Evolutionary conservation across 495 filamentous ascomycete species (phyloP), one percentile per base, ranked within the genome.

Genomic region (Neurospora pannonica): DNA sequence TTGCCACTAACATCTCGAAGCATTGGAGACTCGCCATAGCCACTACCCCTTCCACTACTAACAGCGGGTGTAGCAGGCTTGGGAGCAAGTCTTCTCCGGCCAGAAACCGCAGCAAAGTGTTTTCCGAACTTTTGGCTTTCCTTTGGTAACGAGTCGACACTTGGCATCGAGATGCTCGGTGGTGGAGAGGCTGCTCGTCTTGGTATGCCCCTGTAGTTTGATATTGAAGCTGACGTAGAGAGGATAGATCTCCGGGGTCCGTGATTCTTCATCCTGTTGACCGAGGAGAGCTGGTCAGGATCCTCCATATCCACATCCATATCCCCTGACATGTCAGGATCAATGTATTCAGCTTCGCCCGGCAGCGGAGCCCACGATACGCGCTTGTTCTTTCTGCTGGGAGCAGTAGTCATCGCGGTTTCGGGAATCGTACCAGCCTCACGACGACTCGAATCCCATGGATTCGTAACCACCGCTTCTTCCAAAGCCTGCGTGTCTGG

Each of bases 51-150:
- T 24, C 2, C 3, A 9, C 48, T 2, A 31, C 21, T 4, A 28
- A 1, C 21, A 3, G 6, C 10, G 3, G 21, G 48, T 0, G 24
- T 62, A 31, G 42, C 10, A 40, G 43, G 70, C 9, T 37, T 43
- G 2, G 54, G 31, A 1, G 21, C 70, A 8, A 70, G 62, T 13
- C 67, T 71, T 9, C 77, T 71, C 2, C 76, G 74, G 34, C 60
- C 75, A 9, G 80, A 75, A 60, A 84, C 78, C 11, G 76, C 76
- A 13, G 81, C 81, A 67, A 85, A 86, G 72, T 86, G 84, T 9
- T 74, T 75, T 1, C 40, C 72, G 5, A 83, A 83, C 24, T 76
- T 80, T 37, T 80, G n/a, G 38, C 71, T 72, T 43, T 71, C 62
- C 4, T 28, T 46, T 0, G 75, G 76, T 15, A 79, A 72, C 5